phyloP scores from a whole-genome alignment of 352 stramenopile species.

The Phytophthora rubi region DNA sequence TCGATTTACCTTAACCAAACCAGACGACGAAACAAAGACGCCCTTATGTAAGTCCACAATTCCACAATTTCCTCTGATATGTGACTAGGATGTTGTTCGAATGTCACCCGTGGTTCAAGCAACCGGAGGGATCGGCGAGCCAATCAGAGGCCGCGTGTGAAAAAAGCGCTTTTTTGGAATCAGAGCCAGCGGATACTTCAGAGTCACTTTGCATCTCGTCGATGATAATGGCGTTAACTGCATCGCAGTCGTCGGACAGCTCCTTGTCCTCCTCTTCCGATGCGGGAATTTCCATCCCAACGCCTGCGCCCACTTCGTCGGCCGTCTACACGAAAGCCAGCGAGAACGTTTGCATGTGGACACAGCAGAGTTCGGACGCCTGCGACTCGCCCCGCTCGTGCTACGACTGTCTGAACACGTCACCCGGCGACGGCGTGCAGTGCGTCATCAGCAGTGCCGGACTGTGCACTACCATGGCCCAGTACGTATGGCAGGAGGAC shows the following conservation, averaged over 20 bases:
- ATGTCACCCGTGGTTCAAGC: not conserved
- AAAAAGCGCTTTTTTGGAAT: conserved; percentile 1
- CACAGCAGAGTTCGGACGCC: conserved; percentile 26
- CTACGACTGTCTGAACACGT: conserved; percentile 48
- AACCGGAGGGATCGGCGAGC: not conserved
- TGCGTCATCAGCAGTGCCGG: conserved; percentile 39
- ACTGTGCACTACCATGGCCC: conserved; percentile 38
- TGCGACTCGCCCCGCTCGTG: conserved; percentile 42
- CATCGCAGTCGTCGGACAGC: not conserved
- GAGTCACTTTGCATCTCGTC: not conserved
- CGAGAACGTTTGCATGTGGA: conserved; percentile 49
- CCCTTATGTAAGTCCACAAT: no score
- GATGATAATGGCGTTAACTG: not conserved
- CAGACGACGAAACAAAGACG: no score
- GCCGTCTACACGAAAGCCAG: conserved; percentile 26
- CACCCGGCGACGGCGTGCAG: conserved; percentile 21
- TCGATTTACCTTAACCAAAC: no score
- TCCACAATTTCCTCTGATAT: no score
- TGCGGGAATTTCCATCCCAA: not conserved
- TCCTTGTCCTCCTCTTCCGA: not conserved
- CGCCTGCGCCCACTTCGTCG: conserved; percentile 7
- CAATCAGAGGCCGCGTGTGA: not conserved
- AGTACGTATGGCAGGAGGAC: conserved; percentile 41
- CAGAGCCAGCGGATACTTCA: not conserved
- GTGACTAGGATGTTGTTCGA: not conserved